Conservation (phyloP, 495 filamentous ascomycete genomes). For the Aspergillus homomorphus region DNA sequence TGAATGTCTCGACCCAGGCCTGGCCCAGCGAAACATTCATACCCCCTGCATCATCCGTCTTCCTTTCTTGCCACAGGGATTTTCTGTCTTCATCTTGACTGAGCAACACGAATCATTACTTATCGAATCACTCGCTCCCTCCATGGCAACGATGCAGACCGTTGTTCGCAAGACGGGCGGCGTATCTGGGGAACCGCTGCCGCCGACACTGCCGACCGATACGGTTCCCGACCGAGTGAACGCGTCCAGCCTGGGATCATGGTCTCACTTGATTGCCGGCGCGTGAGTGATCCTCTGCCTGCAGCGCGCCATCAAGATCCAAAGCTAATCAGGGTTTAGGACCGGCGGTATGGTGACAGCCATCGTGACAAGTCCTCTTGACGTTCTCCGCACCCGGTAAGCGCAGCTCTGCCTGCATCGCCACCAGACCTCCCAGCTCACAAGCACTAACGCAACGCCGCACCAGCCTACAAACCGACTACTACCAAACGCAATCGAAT, state of each 20-base stretch:
- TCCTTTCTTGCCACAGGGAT: not conserved
- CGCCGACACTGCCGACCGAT: constrained; percentile 3
- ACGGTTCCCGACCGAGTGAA: not conserved
- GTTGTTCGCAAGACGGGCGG: constrained; percentile 1
- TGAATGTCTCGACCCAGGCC: not conserved
- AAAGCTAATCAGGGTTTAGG: constrained; percentile 35
- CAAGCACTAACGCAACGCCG: not conserved
- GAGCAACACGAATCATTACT: not conserved
- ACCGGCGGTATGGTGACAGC: constrained; percentile 83
- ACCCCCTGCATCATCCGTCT: not conserved
- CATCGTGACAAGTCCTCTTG: constrained; percentile 77
- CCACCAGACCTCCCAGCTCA: not conserved
- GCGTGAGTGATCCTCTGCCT: constrained; percentile 54
- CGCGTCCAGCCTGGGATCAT: constrained; percentile 29
- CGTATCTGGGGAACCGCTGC: constrained; percentile 1
- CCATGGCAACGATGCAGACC: constrained; percentile 1
- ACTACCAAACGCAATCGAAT: constrained; percentile 57
- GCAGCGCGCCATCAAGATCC: not conserved
- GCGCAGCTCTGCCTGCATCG: not conserved
- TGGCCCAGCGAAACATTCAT: not conserved
- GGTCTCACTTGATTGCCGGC: constrained; percentile 84
- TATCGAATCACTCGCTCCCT: not conserved
- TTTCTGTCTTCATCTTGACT: not conserved
- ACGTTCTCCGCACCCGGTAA: constrained; percentile 80
- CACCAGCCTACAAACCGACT: constrained; percentile 69